Conservation (phyloP, 768 basidiomycete genomes). For the Lyophyllum atratum region DNA sequence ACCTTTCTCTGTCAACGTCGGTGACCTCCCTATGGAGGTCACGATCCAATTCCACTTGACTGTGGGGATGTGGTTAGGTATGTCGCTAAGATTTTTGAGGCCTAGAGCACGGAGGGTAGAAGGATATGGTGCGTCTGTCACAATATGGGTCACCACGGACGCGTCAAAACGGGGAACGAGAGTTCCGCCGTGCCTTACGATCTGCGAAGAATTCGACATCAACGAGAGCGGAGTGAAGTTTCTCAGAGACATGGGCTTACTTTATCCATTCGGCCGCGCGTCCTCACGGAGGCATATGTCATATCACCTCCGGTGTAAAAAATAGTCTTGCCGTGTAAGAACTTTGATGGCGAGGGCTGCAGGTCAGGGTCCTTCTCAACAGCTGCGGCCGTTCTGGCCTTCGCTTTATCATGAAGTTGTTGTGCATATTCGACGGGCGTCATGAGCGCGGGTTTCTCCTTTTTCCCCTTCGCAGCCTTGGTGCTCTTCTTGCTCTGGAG, state of each 20-base stretch:
- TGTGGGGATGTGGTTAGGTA: constrained; percentile 66
- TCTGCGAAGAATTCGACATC: constrained; percentile 47
- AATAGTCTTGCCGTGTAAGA: constrained; percentile 55
- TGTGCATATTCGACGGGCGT: constrained; percentile 58
- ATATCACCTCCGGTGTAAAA: constrained; percentile 64
- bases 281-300: constrained; percentile 49
- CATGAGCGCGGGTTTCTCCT: constrained; percentile 41
- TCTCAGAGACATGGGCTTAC: no score
- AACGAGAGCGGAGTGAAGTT: no score
- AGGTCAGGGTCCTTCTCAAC: constrained; percentile 19
- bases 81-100: constrained; percentile 50
- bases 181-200: constrained; percentile 63
- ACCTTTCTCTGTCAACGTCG: constrained; percentile 24
- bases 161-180: constrained; percentile 62
- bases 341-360: constrained; percentile 21
- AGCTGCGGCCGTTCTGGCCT: constrained; percentile 27
- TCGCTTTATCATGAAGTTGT: constrained; percentile 46
- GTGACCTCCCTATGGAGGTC: constrained; percentile 33
- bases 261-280: constrained; percentile 59
- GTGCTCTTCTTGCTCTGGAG: constrained; percentile 22
- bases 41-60: constrained; percentile 66
- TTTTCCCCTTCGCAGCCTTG: constrained; percentile 29
- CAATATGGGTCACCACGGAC: constrained; percentile 61
- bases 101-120: constrained; percentile 45
- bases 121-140: constrained; percentile 44